These are phyloP conservation scores for Neonectria faginata DNA, from an alignment of 2,329 filamentous ascomycete genomes.

Conservation along the genomic window DNA sequence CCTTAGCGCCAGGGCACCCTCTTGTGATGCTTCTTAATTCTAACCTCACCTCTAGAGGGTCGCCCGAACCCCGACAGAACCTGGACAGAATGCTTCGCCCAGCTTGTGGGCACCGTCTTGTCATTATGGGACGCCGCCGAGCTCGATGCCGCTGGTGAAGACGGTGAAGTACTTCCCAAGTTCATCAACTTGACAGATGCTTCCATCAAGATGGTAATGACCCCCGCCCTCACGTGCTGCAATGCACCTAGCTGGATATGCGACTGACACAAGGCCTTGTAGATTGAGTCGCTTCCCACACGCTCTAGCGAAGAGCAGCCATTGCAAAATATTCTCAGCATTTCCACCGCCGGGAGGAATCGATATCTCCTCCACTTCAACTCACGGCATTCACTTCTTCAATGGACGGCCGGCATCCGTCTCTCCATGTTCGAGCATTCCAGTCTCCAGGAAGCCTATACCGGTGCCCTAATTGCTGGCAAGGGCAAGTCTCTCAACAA, in stretches of 20 bases:
- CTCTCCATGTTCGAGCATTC: conserved; percentile 95
- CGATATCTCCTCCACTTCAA: conserved; percentile 97
- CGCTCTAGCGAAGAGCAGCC: conserved; percentile 80
- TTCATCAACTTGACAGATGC: conserved; percentile 98
- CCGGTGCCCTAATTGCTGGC: conserved; percentile 92
- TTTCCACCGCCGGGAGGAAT: conserved; percentile 95
- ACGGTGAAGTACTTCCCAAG: conserved; percentile 86
- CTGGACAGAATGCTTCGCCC: conserved; percentile 97
- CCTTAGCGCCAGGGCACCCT: conserved; percentile 30
- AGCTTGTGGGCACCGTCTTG: conserved; percentile 93
- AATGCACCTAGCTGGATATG: conserved; percentile 5
- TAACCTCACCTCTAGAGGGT: conserved; percentile 70
- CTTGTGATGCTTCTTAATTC: conserved; percentile 21
- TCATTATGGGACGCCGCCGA: conserved; percentile 96
- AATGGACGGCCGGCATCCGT: conserved; percentile 96
- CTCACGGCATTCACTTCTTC: conserved; percentile 89
- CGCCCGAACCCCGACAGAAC: conserved; percentile 85
- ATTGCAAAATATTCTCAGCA: conserved; percentile 92
- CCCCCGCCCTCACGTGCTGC: conserved; percentile 13
- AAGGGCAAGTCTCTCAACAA: conserved; percentile 92
- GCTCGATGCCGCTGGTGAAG: conserved; percentile 85
- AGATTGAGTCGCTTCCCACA: conserved; percentile 92
- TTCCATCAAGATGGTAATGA: conserved; percentile 92
- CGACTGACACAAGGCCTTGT: conserved; percentile 35
- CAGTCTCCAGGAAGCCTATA: conserved; percentile 95